A percentile compares a stretch with the other conserved stretches of the same genome.
phyloP scores from a whole-genome alignment of 768 basidiomycete genomes.

The Auricularia sp. region DNA sequence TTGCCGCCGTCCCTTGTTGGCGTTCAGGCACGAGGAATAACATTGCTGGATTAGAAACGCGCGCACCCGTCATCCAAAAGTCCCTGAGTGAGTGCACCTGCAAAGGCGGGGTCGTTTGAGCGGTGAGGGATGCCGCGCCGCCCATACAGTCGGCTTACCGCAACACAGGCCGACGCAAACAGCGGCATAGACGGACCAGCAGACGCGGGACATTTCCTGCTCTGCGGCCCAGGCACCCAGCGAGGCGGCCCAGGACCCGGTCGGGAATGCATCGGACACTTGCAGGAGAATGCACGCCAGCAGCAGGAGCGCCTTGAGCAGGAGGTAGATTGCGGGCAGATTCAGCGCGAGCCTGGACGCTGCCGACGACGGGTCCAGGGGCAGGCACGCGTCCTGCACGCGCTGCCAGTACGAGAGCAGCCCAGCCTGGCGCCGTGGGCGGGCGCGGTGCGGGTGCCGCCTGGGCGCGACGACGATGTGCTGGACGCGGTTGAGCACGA shows the following conservation, averaged over 20 bases:
- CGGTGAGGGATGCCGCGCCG: background rate
- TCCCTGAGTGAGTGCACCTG: conserved; percentile 18
- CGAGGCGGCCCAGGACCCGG: conserved; percentile 22
- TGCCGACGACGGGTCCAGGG: conserved; percentile 53
- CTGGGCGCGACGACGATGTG: conserved; percentile 66
- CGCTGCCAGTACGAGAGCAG: conserved; percentile 14
- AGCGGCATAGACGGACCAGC: conserved; percentile 65
- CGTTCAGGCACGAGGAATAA: background rate
- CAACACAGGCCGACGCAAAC: conserved; percentile 56
- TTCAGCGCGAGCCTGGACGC: conserved; percentile 50
- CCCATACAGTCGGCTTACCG: conserved; percentile 25
- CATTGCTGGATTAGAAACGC: background rate
- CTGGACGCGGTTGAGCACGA: conserved; percentile 67
- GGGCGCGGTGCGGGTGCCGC: conserved; percentile 1
- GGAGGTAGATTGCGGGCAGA: conserved; percentile 51
- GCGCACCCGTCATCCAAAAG: conserved; percentile 66
- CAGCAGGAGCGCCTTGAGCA: conserved; percentile 45
- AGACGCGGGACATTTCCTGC: conserved; percentile 51
- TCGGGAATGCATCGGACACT: conserved; percentile 35
- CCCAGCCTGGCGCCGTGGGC: background rate
- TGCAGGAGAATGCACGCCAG: conserved; percentile 56
- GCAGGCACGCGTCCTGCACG: conserved; percentile 39
- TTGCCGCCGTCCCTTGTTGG: conserved; percentile 4
- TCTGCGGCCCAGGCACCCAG: conserved; percentile 37
- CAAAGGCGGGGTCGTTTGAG: background rate